phyloP scores from a whole-genome alignment of 306 rosid species.

The Lathyrus aphaca region DNA sequence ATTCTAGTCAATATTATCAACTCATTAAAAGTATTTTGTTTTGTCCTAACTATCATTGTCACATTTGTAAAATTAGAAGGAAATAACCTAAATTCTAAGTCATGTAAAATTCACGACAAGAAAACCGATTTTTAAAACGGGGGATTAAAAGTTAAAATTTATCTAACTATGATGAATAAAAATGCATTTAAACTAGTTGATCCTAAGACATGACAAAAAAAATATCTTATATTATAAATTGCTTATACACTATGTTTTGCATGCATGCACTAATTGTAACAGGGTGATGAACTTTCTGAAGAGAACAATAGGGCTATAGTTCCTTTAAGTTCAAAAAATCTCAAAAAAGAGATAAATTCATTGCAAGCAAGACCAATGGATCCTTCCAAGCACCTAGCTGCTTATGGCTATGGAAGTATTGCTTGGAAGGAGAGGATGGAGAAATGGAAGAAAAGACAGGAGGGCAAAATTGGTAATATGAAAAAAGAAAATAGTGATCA shows the following conservation, averaged over 20 bases:
- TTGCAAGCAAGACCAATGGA: constrained; percentile 63
- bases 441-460: constrained; percentile 59
- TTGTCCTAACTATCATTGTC: too few species aligned
- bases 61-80: too few species aligned
- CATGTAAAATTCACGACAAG: too few species aligned
- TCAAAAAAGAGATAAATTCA: constrained; percentile 35
- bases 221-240: too few species aligned
- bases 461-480: constrained; percentile 26
- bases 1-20: too few species aligned
- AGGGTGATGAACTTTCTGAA: constrained; percentile 49
- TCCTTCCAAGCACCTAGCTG: constrained; percentile 68
- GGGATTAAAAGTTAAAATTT: too few species aligned
- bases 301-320: constrained; percentile 50
- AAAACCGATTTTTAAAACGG: too few species aligned
- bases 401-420: constrained; percentile 76
- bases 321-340: constrained; percentile 42
- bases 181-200: too few species aligned
- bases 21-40: too few species aligned
- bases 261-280: constrained; percentile 38
- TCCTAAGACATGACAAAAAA: too few species aligned
- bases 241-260: background rate
- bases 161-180: too few species aligned
- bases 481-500: constrained; percentile 40
- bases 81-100: too few species aligned
- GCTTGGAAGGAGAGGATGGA: constrained; percentile 73